Evolutionary conservation across 768 basidiomycete genomes (phyloP), one percentile per base, ranked within the genome.

Genomic region (Mycena metata): DNA sequence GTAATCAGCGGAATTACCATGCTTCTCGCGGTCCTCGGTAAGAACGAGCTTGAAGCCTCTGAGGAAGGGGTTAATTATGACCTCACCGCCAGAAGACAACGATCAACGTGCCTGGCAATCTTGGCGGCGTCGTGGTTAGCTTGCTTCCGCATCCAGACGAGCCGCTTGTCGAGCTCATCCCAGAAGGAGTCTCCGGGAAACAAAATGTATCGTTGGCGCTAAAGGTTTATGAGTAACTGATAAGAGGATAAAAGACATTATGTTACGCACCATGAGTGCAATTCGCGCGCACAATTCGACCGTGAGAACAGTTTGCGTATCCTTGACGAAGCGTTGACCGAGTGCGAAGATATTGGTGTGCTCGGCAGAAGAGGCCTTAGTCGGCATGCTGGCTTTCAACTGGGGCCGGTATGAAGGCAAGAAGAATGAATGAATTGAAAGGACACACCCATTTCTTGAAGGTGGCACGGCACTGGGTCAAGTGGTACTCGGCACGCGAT

Each of bases 391-490:
- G n/a, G 33, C 17, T 10, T 49, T 60, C 13, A 60, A 8, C 47
- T 60, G 45, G 26, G 30, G 30, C 30, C 30, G 30, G 30, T 30
- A 30, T 30, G 30, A 30, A 3, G 3, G 30, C 6, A 30, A 30
- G 30, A 30, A 30, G 3, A 6, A 30, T 30, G 30, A 30, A 30
- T 3, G 30, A 6, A 30, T 6, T 30, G 30, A 30, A 30, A 60
- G 41, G 16, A 60, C 35, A 46, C 24, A 60, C 59, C 49, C 36
- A 35, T 17, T 50, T 60, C 35, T 60, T 60, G 35, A 23, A 60
- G 11, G 7, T 1, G 2, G 46, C 33, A 6, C 59, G 45, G 12
- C 4, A 9, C 47, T 60, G 59, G 10, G 59, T 60, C 47, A 60
- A 41, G 7, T 49, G 46, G 19, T 60, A 49, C 47, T 60, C 59